Percentiles rank a stretch among this genome's conserved stretches.
These are phyloP conservation scores for Colletotrichum costaricense DNA, from an alignment of 2,329 filamentous ascomycete species.

Conservation along the genomic window DNA sequence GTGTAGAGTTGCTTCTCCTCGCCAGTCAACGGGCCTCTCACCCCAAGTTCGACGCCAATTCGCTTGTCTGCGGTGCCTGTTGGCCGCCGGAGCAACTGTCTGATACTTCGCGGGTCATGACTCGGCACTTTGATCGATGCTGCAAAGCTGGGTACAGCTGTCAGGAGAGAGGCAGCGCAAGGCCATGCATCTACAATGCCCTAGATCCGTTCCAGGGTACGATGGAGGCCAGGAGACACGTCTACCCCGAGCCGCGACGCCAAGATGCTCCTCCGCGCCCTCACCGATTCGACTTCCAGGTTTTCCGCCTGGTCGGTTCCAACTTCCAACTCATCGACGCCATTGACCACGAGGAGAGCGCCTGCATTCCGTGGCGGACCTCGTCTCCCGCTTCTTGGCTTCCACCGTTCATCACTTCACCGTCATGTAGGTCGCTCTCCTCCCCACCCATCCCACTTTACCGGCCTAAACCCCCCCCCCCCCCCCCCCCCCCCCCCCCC, in stretches of 20 bases:
- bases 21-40: not conserved
- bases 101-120: constrained; percentile 22
- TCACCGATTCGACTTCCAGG: not conserved
- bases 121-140: constrained; percentile 23
- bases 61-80: not conserved
- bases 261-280: not conserved
- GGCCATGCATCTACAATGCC: constrained; percentile 16
- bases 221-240: not conserved
- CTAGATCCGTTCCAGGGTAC: not conserved
- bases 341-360: not conserved
- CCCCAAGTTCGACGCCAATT: constrained; percentile 8
- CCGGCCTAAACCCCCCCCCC: not conserved
- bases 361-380: not conserved
- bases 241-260: not conserved
- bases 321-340: not conserved
- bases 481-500: no score
- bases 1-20: not conserved
- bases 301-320: not conserved
- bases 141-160: constrained; percentile 9
- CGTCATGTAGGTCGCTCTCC: not conserved
- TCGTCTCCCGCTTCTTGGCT: not conserved
- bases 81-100: not conserved
- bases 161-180: constrained; percentile 13
- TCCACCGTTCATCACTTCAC: not conserved
- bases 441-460: not conserved